Evolutionary conservation across 345 rosid species (phyloP), one percentile per base, ranked within the genome.

Genomic region (Sonneratia caseolaris): DNA sequence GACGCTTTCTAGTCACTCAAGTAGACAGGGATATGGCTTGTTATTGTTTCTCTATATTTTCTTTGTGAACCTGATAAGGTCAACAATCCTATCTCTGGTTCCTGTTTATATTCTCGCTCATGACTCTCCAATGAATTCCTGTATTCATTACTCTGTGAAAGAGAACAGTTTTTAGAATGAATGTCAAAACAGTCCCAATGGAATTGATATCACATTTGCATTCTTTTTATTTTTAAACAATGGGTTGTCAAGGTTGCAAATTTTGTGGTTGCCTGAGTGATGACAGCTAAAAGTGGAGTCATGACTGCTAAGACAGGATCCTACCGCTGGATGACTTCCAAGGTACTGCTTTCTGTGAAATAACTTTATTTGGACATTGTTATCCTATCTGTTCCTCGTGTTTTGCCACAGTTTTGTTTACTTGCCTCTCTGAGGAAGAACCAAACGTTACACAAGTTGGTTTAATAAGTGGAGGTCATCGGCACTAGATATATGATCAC

Each of bases 321-420:
- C 35, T 94, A 94, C 84, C 91, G 96, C 71, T 94, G 98, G 98
- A 94, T 94, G 97, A 96, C 96, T 82, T 97, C 98, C 43, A 97
- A 94, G 91, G 97, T 89, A 76, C 79, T 72, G 49, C 66, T 73
- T 73, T 75, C 61, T 12, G 75, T 27, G 73, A 62, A 59, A 62
- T 27, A 27, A 27, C 32, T 27, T 27, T 27, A 27, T 27, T 27
- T 27, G 32, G 32, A 27, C 1, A 27, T 27, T 27, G 32, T 27
- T 27, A 27, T 27, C 32, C 32, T 27, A 27, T 27, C 32, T 27
- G 32, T 27, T 3, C 56, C 16, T 11, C 19, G 56, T 19, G 12
- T 16, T 11, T 16, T 5, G 18, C 19, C 10, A 27, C 32, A 10
- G 18, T 51, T 51, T 51, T 27, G 32, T 48, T 35, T 24, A 55